Percentiles rank a stretch among this genome's conserved stretches.
These are phyloP conservation scores for Austroboletus eburneus DNA, from an alignment of 768 basidiomycete genomes.

Conservation along the genomic window DNA sequence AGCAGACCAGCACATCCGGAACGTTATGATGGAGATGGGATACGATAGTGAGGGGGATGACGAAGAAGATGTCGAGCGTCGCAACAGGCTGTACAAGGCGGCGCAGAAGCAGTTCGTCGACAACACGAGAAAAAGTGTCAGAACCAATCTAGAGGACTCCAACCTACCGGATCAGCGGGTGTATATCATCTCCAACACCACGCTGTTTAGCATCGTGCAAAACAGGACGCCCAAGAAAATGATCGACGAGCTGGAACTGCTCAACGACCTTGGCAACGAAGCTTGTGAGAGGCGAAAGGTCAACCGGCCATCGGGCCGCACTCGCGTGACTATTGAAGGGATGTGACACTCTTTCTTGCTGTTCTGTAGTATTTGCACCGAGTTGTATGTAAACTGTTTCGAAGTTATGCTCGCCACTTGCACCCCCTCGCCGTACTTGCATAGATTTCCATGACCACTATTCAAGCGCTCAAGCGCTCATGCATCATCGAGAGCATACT, in stretches of 20 bases:
- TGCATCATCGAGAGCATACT: too few relatives aligned
- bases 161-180: conserved; percentile 22
- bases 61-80: conserved; percentile 7
- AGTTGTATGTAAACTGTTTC: too few relatives aligned
- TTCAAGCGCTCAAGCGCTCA: too few relatives aligned
- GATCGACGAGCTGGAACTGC: conserved; percentile 12
- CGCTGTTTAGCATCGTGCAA: conserved; percentile 11
- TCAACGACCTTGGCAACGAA: conserved; percentile 9
- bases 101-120: conserved; percentile 23
- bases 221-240: conserved; percentile 8
- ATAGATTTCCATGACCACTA: too few relatives aligned
- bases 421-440: too few relatives aligned
- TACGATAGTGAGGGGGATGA: conserved; percentile 19
- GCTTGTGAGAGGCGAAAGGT: conserved; percentile 4
- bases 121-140: conserved; percentile 18
- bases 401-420: too few relatives aligned
- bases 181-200: conserved; percentile 23
- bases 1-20: conserved; percentile 29
- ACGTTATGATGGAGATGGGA: conserved; percentile 22
- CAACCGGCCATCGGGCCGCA: too few relatives aligned
- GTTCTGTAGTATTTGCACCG: too few relatives aligned
- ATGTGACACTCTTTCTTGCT: too few relatives aligned
- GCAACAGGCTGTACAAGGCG: conserved; percentile 5
- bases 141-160: conserved; percentile 14
- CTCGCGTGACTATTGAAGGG: too few relatives aligned